phyloP scores from a whole-genome alignment of 148 eudicot species.

The Camellia lanceoleosa region DNA sequence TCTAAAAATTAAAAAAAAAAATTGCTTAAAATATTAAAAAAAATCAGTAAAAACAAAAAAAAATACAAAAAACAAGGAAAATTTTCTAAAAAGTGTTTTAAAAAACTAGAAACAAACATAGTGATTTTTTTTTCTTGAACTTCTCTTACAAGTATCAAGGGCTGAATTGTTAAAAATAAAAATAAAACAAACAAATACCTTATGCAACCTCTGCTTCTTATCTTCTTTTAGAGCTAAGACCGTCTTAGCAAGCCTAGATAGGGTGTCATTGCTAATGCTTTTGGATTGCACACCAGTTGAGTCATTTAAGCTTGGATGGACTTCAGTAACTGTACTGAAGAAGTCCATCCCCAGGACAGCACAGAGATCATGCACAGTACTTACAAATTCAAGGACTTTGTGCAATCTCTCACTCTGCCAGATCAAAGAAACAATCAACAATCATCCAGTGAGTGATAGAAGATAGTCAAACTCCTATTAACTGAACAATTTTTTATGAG shows the following conservation, averaged over 20 bases:
- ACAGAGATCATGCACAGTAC: constrained; percentile 95
- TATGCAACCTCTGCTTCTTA: constrained; percentile 80
- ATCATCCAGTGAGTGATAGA: neutral
- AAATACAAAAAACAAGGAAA: too few relatives aligned
- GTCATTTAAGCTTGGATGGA: constrained; percentile 94
- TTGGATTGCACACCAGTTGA: constrained; percentile 73
- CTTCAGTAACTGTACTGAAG: constrained; percentile 84
- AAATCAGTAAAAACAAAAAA: too few relatives aligned
- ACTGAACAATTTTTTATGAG: neutral
- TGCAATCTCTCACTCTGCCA: constrained; percentile 95
- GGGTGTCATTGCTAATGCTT: constrained; percentile 95
- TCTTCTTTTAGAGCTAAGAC: constrained; percentile 83
- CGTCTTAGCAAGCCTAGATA: constrained; percentile 81
- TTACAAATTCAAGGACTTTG: constrained; percentile 93
- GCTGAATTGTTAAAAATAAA: neutral
- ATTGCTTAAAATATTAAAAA: too few relatives aligned
- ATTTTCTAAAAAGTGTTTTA: too few relatives aligned
- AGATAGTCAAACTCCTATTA: neutral
- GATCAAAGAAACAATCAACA: constrained; percentile 18
- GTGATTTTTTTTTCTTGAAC: neutral
- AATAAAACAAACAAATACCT: constrained; percentile 37
- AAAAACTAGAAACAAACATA: too few relatives aligned
- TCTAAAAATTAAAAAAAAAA: too few relatives aligned
- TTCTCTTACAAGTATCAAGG: constrained; percentile 4
- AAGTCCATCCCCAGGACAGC: constrained; percentile 98